Conservation (phyloP, 1,284 basidiomycete genomes). For the Hymenochaete sp. region DNA sequence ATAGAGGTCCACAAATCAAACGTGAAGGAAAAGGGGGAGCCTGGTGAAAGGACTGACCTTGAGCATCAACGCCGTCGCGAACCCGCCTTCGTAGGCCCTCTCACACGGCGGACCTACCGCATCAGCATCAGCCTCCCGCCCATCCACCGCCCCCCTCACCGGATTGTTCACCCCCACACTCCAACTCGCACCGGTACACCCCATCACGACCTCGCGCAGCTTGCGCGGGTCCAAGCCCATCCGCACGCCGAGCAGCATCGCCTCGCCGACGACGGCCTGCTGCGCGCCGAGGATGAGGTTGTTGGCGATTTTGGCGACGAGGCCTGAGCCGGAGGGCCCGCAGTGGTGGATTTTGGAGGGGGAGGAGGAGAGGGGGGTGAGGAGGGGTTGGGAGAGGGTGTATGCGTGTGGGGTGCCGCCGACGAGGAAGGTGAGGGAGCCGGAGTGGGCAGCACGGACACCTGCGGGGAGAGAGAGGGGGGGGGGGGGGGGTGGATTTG, state of each 20-base stretch:
- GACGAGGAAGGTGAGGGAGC: slow-evolving; percentile 83
- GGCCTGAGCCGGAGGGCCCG: slow-evolving; percentile 76
- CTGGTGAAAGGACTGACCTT: slow-evolving; percentile 43
- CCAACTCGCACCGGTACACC: slow-evolving; percentile 80
- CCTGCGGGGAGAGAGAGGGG: slow-evolving; percentile 35
- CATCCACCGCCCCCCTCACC: slow-evolving; percentile 64
- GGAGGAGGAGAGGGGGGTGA: slow-evolving; percentile 25
- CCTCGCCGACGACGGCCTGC: slow-evolving; percentile 73
- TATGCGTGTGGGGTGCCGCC: slow-evolving; percentile 65
- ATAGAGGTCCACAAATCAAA: background rate
- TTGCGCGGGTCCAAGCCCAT: slow-evolving; percentile 69
- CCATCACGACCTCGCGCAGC: slow-evolving; percentile 75
- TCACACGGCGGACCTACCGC: slow-evolving; percentile 71
- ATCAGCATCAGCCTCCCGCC: slow-evolving; percentile 17
- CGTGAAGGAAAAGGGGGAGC: slow-evolving; percentile 1
- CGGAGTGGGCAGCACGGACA: slow-evolving; percentile 77
- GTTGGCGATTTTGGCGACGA: slow-evolving; percentile 85
- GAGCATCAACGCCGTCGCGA: slow-evolving; percentile 76
- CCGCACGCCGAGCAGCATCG: slow-evolving; percentile 75
- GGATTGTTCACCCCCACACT: slow-evolving; percentile 82
- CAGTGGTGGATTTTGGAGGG: slow-evolving; percentile 66
- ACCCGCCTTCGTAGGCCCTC: slow-evolving; percentile 75
- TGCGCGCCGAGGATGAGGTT: slow-evolving; percentile 74
- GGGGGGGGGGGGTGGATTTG: slow-evolving; percentile 8
- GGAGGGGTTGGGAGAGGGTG: slow-evolving; percentile 47